Percentiles rank a stretch among this genome's conserved stretches.
Evolutionary conservation across 768 basidiomycete genomes (phyloP).

Genomic region (Kwoniella sp.): DNA sequence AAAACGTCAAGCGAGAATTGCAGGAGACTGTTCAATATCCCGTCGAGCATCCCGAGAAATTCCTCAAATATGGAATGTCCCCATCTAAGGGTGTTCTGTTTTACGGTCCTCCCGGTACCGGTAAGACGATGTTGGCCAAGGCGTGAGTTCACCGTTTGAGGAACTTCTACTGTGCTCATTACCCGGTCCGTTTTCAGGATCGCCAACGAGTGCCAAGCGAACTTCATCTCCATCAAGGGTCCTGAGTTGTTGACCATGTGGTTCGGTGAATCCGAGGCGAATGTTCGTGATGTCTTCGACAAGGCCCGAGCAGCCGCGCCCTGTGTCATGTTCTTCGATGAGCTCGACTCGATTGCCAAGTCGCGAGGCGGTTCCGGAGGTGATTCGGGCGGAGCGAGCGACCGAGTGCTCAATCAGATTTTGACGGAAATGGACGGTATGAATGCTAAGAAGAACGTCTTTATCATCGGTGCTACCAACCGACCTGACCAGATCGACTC

Average conservation of each 20-base stretch:
- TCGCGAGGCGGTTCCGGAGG: slow-evolving; percentile 72
- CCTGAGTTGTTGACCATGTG: slow-evolving; percentile 99
- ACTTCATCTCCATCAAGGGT: slow-evolving; percentile 99
- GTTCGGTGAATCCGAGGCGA: slow-evolving; percentile 99
- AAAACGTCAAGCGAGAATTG: slow-evolving; percentile 98
- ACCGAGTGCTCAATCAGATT: slow-evolving; percentile 81
- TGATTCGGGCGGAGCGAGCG: slow-evolving; percentile 92
- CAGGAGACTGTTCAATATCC: slow-evolving; percentile 99
- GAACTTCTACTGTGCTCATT: slow-evolving; percentile 6
- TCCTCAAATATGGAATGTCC: slow-evolving; percentile 99
- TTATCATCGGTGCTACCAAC: slow-evolving; percentile 94
- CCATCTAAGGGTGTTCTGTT: slow-evolving; percentile 99
- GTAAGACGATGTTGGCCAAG: slow-evolving; percentile 98
- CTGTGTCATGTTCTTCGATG: slow-evolving; percentile 99
- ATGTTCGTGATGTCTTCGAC: slow-evolving; percentile 99
- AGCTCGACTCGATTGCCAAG: slow-evolving; percentile 98
- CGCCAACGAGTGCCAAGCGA: slow-evolving; percentile 98
- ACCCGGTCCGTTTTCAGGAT: slow-evolving; percentile 53
- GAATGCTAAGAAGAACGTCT: slow-evolving; percentile 77
- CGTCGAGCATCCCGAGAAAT: slow-evolving; percentile 99
- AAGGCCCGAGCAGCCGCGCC: slow-evolving; percentile 98
- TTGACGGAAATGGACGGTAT: slow-evolving; percentile 86
- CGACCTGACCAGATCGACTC: slow-evolving; percentile 96
- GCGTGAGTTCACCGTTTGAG: slow-evolving; percentile 53
- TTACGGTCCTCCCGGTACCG: slow-evolving; percentile 99